These are phyloP conservation scores for Orbilia quercus DNA, from an alignment of 2,329 filamentous ascomycete species.

Conservation along the genomic window DNA sequence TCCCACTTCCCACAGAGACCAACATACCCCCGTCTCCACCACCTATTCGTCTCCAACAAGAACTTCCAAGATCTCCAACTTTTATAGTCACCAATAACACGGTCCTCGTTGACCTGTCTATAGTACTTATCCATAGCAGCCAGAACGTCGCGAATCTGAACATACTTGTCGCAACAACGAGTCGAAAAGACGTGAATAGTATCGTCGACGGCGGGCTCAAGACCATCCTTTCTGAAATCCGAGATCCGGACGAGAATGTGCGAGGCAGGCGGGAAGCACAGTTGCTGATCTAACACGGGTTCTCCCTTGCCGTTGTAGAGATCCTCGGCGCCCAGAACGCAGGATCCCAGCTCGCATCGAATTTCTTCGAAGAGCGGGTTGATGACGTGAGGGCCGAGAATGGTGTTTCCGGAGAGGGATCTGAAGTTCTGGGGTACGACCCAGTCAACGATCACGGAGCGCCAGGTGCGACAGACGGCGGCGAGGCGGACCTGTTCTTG, in stretches of 20 bases:
- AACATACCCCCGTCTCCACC: constrained; percentile 49
- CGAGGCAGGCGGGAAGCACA: constrained; percentile 38
- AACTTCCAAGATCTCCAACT: constrained; percentile 53
- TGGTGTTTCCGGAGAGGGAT: constrained; percentile 38
- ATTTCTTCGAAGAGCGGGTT: constrained; percentile 41
- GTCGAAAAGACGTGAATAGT: constrained; percentile 38
- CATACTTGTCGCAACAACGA: constrained; percentile 42
- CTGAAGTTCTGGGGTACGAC: constrained; percentile 38
- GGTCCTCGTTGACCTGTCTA: constrained; percentile 43
- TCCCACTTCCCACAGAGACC: constrained; percentile 41
- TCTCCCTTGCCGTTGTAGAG: constrained; percentile 30
- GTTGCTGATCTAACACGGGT: constrained; percentile 30
- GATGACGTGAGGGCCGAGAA: constrained; percentile 44
- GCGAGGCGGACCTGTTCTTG: constrained; percentile 45
- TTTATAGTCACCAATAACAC: constrained; percentile 45
- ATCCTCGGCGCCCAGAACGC: constrained; percentile 10
- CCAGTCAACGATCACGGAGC: constrained; percentile 43
- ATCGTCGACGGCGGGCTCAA: constrained; percentile 40
- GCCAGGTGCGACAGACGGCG: constrained; percentile 45
- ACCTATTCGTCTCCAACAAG: constrained; percentile 49
- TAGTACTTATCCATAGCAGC: constrained; percentile 49
- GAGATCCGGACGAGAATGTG: constrained; percentile 30
- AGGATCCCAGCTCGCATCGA: constrained; percentile 33
- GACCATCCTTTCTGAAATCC: constrained; percentile 42
- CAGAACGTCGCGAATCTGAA: constrained; percentile 37